Percentiles rank a stretch among this genome's conserved stretches.
These are phyloP conservation scores for Dentipellis fragilis DNA, from an alignment of 768 basidiomycete genomes.

Conservation along the genomic window DNA sequence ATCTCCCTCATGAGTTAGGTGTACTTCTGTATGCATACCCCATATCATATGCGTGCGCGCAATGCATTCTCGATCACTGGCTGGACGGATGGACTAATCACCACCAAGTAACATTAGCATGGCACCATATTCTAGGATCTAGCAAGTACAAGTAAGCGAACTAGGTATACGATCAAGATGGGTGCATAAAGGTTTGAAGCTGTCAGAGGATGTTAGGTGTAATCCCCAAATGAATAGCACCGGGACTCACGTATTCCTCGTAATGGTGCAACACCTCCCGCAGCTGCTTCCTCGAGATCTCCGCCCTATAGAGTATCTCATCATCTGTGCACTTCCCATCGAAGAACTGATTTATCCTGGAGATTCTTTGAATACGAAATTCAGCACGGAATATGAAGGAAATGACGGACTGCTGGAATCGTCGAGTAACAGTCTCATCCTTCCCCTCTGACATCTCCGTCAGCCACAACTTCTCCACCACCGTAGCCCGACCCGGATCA, in stretches of 20 bases:
- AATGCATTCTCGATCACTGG: too few relatives aligned
- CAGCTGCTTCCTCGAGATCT: conserved; percentile 75
- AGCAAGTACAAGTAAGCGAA: too few relatives aligned
- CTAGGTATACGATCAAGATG: conserved; percentile 16
- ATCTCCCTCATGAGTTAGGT: too few relatives aligned
- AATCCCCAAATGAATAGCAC: background rate
- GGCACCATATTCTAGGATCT: too few relatives aligned
- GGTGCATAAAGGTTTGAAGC: conserved; percentile 38
- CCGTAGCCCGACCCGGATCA: conserved; percentile 75
- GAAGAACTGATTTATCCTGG: conserved; percentile 85
- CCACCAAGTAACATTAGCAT: too few relatives aligned
- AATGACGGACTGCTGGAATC: conserved; percentile 65
- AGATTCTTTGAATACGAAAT: background rate
- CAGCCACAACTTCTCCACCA: conserved; percentile 73
- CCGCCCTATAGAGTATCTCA: conserved; percentile 85
- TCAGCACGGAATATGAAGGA: background rate
- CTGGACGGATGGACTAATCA: too few relatives aligned
- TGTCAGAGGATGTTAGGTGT: conserved; percentile 10
- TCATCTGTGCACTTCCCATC: conserved; percentile 89
- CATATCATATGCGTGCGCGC: too few relatives aligned
- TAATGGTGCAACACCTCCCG: conserved; percentile 78
- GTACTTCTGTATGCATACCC: too few relatives aligned
- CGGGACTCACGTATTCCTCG: conserved; percentile 70
- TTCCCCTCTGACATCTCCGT: conserved; percentile 86
- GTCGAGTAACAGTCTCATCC: conserved; percentile 52